Evolutionary conservation across 208 protist species (phyloP).

Genomic region (Trypanosoma mega): DNA sequence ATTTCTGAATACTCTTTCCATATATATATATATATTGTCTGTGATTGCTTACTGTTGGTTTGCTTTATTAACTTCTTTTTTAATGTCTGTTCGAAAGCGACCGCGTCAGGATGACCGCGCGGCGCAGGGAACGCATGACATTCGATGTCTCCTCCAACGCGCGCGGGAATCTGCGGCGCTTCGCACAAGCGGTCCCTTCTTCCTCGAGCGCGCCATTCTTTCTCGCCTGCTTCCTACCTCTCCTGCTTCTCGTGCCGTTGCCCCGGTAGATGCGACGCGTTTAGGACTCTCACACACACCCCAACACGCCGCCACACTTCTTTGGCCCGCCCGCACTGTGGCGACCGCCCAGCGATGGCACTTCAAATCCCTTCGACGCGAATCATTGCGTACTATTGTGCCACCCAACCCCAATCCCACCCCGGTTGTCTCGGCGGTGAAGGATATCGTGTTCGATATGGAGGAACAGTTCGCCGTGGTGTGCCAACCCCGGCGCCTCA

Average conservation of each 20-base stretch:
- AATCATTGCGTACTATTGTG: constrained; percentile 8
- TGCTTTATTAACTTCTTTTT: neutral
- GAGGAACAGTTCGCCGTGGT: constrained; percentile 26
- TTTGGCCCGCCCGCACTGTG: constrained; percentile 7
- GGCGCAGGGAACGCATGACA: constrained; percentile 2
- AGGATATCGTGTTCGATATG: constrained; percentile 32
- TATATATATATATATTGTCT: too few relatives aligned
- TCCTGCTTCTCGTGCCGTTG: neutral
- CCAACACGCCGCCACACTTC: neutral
- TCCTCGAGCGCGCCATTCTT: constrained; percentile 23
- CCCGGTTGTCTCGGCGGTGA: neutral
- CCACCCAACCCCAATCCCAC: neutral
- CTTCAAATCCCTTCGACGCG: neutral
- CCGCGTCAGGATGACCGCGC: constrained; percentile 5
- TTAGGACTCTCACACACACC: neutral
- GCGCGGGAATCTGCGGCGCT: constrained; percentile 8
- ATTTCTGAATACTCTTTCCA: too few relatives aligned
- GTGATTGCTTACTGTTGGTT: too few relatives aligned
- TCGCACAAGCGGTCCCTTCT: constrained; percentile 15
- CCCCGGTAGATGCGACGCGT: constrained; percentile 15
- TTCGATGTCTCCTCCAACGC: constrained; percentile 8
- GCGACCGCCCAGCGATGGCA: neutral
- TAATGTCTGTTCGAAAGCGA: constrained; percentile 16
- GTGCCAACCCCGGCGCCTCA: constrained; percentile 9
- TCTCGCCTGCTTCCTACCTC: neutral